phyloP scores from a whole-genome alignment of 1,284 basidiomycete species.

The Cryptococcus deneoformans region DNA sequence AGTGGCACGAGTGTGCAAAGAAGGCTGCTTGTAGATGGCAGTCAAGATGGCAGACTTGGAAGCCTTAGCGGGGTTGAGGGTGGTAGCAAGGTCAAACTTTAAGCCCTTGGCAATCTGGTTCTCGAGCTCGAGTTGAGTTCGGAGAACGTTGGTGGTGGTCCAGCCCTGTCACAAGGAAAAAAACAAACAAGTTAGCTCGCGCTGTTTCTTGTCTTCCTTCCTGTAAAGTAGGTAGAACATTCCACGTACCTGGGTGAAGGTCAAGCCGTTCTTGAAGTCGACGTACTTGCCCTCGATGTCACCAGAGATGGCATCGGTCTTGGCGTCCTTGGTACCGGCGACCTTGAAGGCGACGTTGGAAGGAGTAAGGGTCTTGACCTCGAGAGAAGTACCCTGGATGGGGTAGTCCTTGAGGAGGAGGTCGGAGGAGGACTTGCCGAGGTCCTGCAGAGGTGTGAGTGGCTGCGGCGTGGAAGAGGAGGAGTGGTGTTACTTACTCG shows the following conservation, averaged over 20 bases:
- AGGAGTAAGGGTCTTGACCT: constrained; percentile 95
- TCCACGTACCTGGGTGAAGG: constrained; percentile 71
- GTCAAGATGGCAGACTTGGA: constrained; percentile 77
- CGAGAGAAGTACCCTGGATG: constrained; percentile 71
- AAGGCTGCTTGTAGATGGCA: constrained; percentile 93
- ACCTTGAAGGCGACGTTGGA: constrained; percentile 87
- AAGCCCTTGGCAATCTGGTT: constrained; percentile 97
- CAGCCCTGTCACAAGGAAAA: constrained; percentile 58
- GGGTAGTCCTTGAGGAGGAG: constrained; percentile 91
- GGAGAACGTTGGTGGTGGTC: constrained; percentile 89
- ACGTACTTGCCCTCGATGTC: constrained; percentile 90
- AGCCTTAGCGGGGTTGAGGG: constrained; percentile 69
- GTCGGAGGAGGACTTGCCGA: constrained; percentile 97
- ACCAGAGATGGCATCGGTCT: constrained; percentile 68
- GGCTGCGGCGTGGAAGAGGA: not conserved
- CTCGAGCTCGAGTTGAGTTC: constrained; percentile 90
- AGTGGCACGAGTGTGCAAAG: constrained; percentile 86
- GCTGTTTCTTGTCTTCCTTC: no score
- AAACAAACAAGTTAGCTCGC: constrained; percentile 1
- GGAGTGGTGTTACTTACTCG: constrained; percentile 61
- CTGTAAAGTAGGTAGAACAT: no score
- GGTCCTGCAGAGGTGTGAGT: constrained; percentile 60
- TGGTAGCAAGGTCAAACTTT: constrained; percentile 88
- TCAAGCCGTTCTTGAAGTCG: constrained; percentile 84
- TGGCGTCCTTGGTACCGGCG: constrained; percentile 70